Evolutionary conservation across 2,329 filamentous ascomycete genomes (phyloP), one percentile per base, ranked within the genome.

Genomic region (Microascus cirrosus): DNA sequence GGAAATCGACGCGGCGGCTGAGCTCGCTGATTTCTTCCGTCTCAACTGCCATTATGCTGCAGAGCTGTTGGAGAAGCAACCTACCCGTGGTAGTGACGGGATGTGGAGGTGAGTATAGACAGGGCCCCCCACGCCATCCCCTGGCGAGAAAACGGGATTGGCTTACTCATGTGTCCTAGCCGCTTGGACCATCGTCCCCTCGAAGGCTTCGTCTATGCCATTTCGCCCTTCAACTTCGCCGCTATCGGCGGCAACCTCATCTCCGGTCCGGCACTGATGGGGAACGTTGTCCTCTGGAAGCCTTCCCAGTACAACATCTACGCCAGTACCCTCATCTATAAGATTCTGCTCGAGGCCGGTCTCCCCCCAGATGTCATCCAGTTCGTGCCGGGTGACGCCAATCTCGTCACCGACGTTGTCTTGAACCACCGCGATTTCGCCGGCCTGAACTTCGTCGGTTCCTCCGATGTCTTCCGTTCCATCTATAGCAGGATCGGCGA

Each of bases 191-290:
- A 68, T 58, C 63, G 72, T 0, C 71, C 72, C 0, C 64, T 74
- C 0, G 72, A 74, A 56, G 73, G 73, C 1, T 74, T 74, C 59
- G 71, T 75, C 12, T 73, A 73, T 52, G 67, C 72, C 18, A 62
- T 74, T 2, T 69, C 71, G 0, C 72, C 72, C 2, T 75, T 75
- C 64, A 75, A 75, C 64, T 74, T 74, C 58, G 73, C 72, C 0
- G 73, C 72, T 0, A 65, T 74, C 20, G 72, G 68, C 12, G 72
- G 65, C 2, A 72, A 66, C 52, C 64, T 74, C 1, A 62, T 73
- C 11, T 67, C 65, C 3, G 68, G 63, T 0, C 70, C 73, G 15
- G 67, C 69, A 0, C 55, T 75, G 0, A 59, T 74, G 58, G 73
- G 73, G 2, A 75, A 74, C 34, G 72, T 74, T 0, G 70, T 75